Evolutionary conservation across 2,329 filamentous ascomycete species (phyloP).

Genomic region (Cercospora sp.): DNA sequence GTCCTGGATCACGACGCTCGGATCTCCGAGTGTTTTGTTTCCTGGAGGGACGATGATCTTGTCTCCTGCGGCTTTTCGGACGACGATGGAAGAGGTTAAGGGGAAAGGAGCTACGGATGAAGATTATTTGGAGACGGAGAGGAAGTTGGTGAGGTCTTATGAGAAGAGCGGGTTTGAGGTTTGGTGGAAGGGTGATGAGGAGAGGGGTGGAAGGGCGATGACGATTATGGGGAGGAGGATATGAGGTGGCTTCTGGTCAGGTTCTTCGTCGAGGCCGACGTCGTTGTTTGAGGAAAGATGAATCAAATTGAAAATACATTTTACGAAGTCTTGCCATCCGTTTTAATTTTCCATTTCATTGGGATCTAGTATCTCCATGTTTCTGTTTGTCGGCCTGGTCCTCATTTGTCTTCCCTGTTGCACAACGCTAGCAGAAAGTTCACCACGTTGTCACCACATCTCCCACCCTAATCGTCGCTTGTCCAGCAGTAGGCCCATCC

Average conservation of each 20-base stretch:
- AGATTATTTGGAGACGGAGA: neutral
- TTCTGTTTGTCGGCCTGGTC: neutral
- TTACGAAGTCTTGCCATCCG: neutral
- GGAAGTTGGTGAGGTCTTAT: neutral
- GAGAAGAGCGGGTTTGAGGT: neutral
- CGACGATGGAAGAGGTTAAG: neutral
- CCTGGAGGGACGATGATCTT: neutral
- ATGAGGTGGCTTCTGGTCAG: neutral
- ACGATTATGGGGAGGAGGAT: neutral
- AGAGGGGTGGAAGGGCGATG: neutral
- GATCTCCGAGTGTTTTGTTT: neutral
- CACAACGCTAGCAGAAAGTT: neutral
- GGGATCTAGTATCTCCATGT: neutral
- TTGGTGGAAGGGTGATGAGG: neutral
- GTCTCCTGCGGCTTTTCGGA: neutral
- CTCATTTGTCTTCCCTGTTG: neutral
- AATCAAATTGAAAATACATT: neutral
- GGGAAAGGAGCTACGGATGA: neutral
- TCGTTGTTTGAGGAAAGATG: neutral
- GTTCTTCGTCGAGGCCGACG: neutral
- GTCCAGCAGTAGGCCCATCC: neutral
- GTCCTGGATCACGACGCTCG: neutral
- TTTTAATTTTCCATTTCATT: neutral
- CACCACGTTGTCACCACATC: neutral
- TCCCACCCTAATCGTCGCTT: neutral